Percentiles rank a stretch among this genome's conserved stretches.
Evolutionary conservation across 441 rosid species (phyloP).

Genomic region (Pelargonium australe): DNA sequence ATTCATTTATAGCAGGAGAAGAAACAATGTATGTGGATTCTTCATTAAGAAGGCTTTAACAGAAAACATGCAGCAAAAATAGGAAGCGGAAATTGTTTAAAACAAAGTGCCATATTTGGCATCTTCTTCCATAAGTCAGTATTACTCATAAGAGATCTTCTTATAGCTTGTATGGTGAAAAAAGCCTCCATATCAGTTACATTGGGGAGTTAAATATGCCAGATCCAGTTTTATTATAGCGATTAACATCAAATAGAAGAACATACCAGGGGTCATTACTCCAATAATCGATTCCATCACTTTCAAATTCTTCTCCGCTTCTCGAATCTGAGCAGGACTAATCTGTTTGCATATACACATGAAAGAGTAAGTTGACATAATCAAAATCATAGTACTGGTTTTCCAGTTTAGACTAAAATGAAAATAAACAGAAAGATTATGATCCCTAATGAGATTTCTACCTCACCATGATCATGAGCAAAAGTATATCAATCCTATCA

Average conservation of each 20-base stretch:
- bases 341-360: constrained; percentile 35
- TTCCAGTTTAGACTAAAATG: background rate
- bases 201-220: background rate
- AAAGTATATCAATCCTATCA: background rate
- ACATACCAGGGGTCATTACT: constrained; percentile 89
- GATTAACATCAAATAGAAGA: constrained; percentile 18
- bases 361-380: constrained; percentile 7
- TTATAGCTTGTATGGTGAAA: background rate
- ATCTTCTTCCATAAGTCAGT: background rate
- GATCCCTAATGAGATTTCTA: background rate
- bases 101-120: background rate
- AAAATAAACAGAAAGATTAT: constrained; percentile 2
- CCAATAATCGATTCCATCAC: constrained; percentile 86
- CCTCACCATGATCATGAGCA: background rate
- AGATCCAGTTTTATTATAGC: constrained; percentile 4
- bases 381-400: background rate
- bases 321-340: constrained; percentile 89
- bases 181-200: background rate
- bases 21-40: background rate
- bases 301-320: constrained; percentile 82
- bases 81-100: background rate
- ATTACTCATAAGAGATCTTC: background rate
- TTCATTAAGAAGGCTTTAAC: background rate
- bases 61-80: background rate
- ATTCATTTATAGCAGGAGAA: background rate